Percentiles rank a stretch among this genome's conserved stretches.
phyloP scores from a whole-genome alignment of 106 monocot genomes.

The Hemerocallis citrina region DNA sequence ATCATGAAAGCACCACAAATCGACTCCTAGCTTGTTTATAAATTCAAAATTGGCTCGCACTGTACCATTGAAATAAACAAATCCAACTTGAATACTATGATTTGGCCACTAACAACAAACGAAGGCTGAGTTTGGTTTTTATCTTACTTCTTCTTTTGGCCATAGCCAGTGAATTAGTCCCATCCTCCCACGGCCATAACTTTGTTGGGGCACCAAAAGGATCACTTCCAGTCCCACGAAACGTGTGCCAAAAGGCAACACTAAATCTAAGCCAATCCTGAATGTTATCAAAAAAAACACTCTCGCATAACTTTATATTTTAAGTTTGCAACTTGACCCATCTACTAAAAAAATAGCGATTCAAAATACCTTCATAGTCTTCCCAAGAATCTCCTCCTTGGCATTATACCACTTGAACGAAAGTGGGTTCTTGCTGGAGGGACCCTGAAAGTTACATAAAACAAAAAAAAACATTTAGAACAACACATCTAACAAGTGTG shows the following conservation, averaged over 20 bases:
- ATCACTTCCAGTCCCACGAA: constrained; percentile 90
- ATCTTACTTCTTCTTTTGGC: constrained; percentile 93
- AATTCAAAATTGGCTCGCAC: constrained; percentile 97
- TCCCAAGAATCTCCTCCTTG: constrained; percentile 90
- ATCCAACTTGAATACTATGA: neutral
- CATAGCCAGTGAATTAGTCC: constrained; percentile 85
- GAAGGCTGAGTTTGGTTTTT: too few relatives aligned
- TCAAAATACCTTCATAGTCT: constrained; percentile 99
- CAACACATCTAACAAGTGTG: too few relatives aligned
- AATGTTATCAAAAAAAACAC: neutral
- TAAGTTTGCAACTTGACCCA: too few relatives aligned
- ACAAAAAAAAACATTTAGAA: neutral
- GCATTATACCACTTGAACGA: constrained; percentile 95
- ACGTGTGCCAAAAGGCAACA: constrained; percentile 98
- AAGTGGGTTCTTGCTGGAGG: constrained; percentile 86
- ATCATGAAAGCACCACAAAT: constrained; percentile 97
- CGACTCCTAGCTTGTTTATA: constrained; percentile 83
- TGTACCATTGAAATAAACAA: constrained; percentile 13
- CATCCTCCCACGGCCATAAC: constrained; percentile 97
- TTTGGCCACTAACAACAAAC: too few relatives aligned
- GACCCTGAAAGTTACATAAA: constrained; percentile 46
- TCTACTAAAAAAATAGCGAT: neutral
- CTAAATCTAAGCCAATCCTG: constrained; percentile 98
- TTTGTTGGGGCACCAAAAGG: constrained; percentile 94
- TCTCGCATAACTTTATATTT: constrained; percentile 1